A percentile compares a stretch with the other conserved stretches of the same genome.
Evolutionary conservation across 768 basidiomycete species (phyloP).

Genomic region (Naganishia friedmannii): DNA sequence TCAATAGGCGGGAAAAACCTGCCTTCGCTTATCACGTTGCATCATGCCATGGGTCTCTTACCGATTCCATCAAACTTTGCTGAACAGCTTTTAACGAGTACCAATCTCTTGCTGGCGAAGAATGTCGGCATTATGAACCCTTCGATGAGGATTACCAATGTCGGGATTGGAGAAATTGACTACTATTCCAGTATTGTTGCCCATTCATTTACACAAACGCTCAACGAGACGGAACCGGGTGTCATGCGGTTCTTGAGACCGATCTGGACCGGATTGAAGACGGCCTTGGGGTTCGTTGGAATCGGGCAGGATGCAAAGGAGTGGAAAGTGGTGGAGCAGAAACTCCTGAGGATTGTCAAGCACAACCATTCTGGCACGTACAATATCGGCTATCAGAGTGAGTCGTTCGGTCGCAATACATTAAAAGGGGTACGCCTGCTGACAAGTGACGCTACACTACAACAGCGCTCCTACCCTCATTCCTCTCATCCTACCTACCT

Average conservation of each 20-base stretch:
- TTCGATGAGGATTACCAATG: slow-evolving; percentile 34
- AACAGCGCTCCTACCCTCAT: slow-evolving; percentile 1
- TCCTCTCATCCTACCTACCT: not conserved
- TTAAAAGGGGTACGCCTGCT: not conserved
- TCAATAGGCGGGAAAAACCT: not conserved
- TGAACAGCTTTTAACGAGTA: slow-evolving; percentile 40
- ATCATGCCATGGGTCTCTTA: slow-evolving; percentile 42
- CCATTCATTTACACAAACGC: not conserved
- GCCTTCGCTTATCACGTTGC: slow-evolving; percentile 39
- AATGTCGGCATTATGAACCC: slow-evolving; percentile 41
- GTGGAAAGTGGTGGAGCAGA: slow-evolving; percentile 17
- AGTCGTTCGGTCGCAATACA: not conserved
- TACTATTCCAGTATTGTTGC: slow-evolving; percentile 24
- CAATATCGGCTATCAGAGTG: slow-evolving; percentile 13
- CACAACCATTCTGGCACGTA: slow-evolving; percentile 3
- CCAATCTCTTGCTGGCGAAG: slow-evolving; percentile 38
- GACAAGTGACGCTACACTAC: not conserved
- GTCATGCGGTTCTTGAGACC: slow-evolving; percentile 14
- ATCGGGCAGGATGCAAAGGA: slow-evolving; percentile 9
- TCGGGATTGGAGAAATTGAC: slow-evolving; percentile 44
- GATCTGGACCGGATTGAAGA: slow-evolving; percentile 3
- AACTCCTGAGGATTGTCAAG: slow-evolving; percentile 22
- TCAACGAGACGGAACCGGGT: not conserved
- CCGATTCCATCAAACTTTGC: slow-evolving; percentile 36
- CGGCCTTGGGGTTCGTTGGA: not conserved